These are phyloP conservation scores for Pisolithus marmoratus DNA, from an alignment of 768 basidiomycete species.

Conservation along the genomic window DNA sequence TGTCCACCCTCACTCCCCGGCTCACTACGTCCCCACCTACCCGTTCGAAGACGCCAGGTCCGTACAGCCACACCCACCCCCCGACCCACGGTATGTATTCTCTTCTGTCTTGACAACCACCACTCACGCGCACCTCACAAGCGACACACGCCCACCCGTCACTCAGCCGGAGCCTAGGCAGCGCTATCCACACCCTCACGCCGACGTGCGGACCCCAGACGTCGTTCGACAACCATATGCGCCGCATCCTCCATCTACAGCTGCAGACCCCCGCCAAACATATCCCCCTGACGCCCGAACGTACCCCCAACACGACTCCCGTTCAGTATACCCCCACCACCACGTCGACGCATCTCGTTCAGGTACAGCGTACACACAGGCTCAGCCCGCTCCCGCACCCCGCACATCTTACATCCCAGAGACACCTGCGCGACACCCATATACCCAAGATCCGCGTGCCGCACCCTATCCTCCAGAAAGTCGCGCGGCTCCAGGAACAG, in stretches of 20 bases:
- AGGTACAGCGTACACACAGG: constrained; percentile 13
- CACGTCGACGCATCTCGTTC: constrained; percentile 16
- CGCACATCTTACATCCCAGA: constrained; percentile 5
- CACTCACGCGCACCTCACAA: background rate
- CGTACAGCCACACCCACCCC: constrained; percentile 4
- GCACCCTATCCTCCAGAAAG: constrained; percentile 1
- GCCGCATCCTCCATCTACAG: constrained; percentile 7
- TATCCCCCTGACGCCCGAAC: constrained; percentile 4
- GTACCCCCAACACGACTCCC: constrained; percentile 15
- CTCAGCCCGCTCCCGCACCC: constrained; percentile 12
- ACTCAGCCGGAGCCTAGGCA: background rate
- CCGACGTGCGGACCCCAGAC: constrained; percentile 16
- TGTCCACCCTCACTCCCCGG: constrained; percentile 7
- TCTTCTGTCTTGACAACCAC: background rate
- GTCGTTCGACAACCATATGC: constrained; percentile 3
- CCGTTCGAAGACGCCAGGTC: constrained; percentile 18
- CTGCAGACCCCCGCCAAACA: constrained; percentile 12
- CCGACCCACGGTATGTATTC: constrained; percentile 14
- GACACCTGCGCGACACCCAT: background rate
- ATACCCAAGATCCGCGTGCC: background rate
- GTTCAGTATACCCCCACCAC: constrained; percentile 12
- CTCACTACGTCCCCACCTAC: constrained; percentile 17
- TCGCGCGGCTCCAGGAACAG: constrained; percentile 10
- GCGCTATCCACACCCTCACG: constrained; percentile 3
- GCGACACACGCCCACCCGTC: background rate